Conservation (phyloP, 495 filamentous ascomycete species). For the Aspergillus steynii region DNA sequence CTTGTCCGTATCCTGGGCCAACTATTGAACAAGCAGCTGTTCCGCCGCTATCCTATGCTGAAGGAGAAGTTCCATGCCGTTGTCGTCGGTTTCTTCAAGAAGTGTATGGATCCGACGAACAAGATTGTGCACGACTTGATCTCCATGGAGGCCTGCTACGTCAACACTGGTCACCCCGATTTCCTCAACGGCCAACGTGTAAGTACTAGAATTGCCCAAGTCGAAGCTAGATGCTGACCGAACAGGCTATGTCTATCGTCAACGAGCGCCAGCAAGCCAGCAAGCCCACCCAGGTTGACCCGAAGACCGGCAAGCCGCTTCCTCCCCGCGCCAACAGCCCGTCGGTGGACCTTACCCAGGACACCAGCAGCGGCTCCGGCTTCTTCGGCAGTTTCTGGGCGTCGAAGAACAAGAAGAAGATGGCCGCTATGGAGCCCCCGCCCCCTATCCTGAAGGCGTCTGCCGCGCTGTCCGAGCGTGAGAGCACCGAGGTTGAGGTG, state of each 20-base stretch:
- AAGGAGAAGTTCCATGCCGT: conserved; percentile 97
- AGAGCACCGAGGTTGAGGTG: conserved; percentile 93
- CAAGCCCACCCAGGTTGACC: conserved; percentile 95
- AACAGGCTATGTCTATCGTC: conserved; percentile 91
- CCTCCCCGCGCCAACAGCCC: conserved; percentile 73
- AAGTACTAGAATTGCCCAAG: conserved; percentile 27
- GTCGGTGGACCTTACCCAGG: conserved; percentile 54
- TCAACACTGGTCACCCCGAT: conserved; percentile 98
- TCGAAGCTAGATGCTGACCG: conserved; percentile 13
- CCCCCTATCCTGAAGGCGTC: conserved; percentile 92
- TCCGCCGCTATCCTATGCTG: conserved; percentile 85
- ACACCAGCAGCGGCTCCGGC: conserved; percentile 61
- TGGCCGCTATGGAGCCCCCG: conserved; percentile 96
- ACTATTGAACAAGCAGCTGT: conserved; percentile 83
- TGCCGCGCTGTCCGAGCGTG: conserved; percentile 86
- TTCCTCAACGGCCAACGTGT: conserved; percentile 93
- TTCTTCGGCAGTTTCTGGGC: conserved; percentile 99
- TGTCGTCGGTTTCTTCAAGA: conserved; percentile 97
- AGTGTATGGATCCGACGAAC: conserved; percentile 94
- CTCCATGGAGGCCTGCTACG: conserved; percentile 92
- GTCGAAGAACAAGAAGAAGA: conserved; percentile 99
- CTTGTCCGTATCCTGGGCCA: conserved; percentile 92
- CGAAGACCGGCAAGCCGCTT: conserved; percentile 96
- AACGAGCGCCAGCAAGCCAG: conserved; percentile 79
- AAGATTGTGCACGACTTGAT: conserved; percentile 95